Conservation (phyloP, 495 filamentous ascomycete genomes). For the Opeltia flavorubescens region DNA sequence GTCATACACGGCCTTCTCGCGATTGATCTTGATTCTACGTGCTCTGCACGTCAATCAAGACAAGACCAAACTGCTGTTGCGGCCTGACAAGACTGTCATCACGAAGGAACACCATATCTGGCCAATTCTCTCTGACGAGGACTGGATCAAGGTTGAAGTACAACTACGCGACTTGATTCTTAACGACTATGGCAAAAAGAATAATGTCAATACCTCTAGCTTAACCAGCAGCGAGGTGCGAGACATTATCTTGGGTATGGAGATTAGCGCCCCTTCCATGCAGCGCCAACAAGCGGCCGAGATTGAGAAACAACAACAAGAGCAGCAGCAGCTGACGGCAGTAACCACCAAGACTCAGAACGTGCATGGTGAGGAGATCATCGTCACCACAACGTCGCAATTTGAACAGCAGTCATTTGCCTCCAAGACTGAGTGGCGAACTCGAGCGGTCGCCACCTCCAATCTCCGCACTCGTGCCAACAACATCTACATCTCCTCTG, state of each 20-base stretch:
- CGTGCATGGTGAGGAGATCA: constrained; percentile 92
- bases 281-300: constrained; percentile 97
- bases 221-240: constrained; percentile 93
- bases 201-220: constrained; percentile 95
- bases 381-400: constrained; percentile 93
- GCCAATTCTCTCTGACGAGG: constrained; percentile 87
- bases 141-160: constrained; percentile 98
- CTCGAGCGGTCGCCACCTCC: constrained; percentile 86
- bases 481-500: constrained; percentile 96
- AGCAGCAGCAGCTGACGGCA: constrained; percentile 90
- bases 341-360: constrained; percentile 98
- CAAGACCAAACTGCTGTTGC: constrained; percentile 91
- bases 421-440: constrained; percentile 98
- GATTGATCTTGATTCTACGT: constrained; percentile 86
- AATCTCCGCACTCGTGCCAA: constrained; percentile 91
- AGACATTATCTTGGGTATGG: constrained; percentile 99
- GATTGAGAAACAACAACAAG: constrained; percentile 97
- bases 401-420: constrained; percentile 96
- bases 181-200: constrained; percentile 99
- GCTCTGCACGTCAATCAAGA: constrained; percentile 96
- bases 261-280: constrained; percentile 95
- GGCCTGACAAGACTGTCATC: constrained; percentile 97
- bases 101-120: constrained; percentile 99
- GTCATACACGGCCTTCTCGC: constrained; percentile 96
- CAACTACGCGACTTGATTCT: constrained; percentile 90